Conservation (phyloP, 2,329 filamentous ascomycete genomes). For the Tolypocladium guangdongense region DNA sequence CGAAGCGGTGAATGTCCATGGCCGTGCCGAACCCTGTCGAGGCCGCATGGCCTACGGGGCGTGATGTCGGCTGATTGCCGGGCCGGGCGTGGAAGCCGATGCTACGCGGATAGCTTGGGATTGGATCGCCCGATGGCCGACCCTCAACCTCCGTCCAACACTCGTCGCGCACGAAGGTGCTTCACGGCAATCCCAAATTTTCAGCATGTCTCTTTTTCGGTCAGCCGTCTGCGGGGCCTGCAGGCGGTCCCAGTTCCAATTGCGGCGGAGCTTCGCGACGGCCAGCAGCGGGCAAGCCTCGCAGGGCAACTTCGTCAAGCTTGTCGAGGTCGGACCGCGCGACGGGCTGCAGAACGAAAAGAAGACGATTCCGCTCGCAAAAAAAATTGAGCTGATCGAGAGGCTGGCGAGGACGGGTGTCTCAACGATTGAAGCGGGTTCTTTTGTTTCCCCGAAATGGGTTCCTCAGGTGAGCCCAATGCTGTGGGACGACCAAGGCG, state of each 20-base stretch:
- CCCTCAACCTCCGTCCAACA: neutral
- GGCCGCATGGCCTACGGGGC: neutral
- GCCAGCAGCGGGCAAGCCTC: constrained; percentile 16
- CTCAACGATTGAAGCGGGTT: constrained; percentile 66
- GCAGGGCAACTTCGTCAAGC: constrained; percentile 39
- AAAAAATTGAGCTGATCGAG: constrained; percentile 68
- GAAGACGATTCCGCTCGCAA: constrained; percentile 54
- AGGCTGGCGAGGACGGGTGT: constrained; percentile 58
- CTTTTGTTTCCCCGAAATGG: constrained; percentile 76
- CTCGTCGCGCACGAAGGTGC: constrained; percentile 2
- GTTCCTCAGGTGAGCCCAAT: constrained; percentile 57
- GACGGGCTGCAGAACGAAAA: constrained; percentile 87
- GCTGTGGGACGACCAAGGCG: neutral
- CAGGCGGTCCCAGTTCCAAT: constrained; percentile 18
- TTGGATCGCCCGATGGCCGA: neutral
- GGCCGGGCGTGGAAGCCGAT: constrained; percentile 14
- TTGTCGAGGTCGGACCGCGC: constrained; percentile 75
- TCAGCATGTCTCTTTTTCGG: constrained; percentile 24
- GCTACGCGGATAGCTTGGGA: constrained; percentile 14
- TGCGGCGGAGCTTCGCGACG: constrained; percentile 28
- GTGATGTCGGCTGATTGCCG: constrained; percentile 5
- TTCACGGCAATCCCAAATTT: neutral
- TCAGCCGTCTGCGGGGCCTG: constrained; percentile 28
- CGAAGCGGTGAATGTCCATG: neutral
- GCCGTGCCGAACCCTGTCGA: too few relatives aligned